Evolutionary conservation across 2,329 filamentous ascomycete species (phyloP).

Genomic region (Leptographium procerum): DNA sequence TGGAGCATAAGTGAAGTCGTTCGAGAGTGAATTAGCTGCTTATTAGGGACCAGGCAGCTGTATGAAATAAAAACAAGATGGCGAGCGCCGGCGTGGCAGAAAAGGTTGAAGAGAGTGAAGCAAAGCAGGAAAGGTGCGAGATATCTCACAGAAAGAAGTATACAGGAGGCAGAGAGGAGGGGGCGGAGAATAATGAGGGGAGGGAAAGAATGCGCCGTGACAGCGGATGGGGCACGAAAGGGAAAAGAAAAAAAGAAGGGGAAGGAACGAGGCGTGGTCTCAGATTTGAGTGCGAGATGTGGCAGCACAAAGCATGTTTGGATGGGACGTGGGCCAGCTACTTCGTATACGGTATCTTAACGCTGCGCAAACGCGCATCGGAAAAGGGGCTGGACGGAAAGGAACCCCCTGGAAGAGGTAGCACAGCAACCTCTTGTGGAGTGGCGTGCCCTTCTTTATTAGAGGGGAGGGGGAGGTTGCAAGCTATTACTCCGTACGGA

Average conservation of each 20-base stretch:
- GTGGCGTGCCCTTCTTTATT: neutral
- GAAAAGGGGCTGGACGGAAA: neutral
- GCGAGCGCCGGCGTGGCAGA: neutral
- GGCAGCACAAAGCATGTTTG: neutral
- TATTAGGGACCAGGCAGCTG: neutral
- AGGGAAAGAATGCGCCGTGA: neutral
- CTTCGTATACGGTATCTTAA: neutral
- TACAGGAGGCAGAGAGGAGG: neutral
- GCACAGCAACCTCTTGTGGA: neutral
- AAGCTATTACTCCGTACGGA: neutral
- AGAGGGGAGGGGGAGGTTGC: neutral
- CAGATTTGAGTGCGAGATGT: neutral
- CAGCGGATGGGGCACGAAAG: neutral
- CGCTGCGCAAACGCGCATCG: neutral
- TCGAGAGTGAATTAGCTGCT: neutral
- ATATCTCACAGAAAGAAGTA: neutral
- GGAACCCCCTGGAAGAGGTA: neutral
- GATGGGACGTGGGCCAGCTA: neutral
- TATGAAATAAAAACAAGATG: neutral
- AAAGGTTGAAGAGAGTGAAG: neutral
- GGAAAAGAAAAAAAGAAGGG: neutral
- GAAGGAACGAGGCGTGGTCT: slow-evolving; percentile 10
- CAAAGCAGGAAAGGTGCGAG: neutral
- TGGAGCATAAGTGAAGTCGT: neutral
- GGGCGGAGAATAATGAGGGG: neutral